phyloP scores from a whole-genome alignment of 2,329 filamentous ascomycete species.

The Fusarium buxicola region DNA sequence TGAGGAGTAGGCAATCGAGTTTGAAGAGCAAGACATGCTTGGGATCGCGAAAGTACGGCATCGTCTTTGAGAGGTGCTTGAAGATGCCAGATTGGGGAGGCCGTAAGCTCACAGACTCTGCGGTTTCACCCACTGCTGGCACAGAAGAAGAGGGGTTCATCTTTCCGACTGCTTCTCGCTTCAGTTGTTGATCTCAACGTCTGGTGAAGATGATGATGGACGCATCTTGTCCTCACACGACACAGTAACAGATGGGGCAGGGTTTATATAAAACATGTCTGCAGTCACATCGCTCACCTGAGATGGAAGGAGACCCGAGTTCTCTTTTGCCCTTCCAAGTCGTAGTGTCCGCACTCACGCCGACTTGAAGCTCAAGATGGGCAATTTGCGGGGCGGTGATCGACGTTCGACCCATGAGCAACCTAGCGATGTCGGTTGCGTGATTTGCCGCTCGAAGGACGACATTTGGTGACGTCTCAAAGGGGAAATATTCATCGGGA shows the following conservation, averaged over 20 bases:
- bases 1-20: conserved; percentile 50
- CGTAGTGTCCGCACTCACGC: conserved; percentile 8
- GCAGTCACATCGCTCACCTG: conserved; percentile 16
- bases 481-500: conserved; percentile 34
- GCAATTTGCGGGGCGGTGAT: conserved; percentile 29
- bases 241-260: conserved; percentile 8
- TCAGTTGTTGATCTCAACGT: background rate
- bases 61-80: conserved; percentile 30
- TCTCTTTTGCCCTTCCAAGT: conserved; percentile 7
- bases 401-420: conserved; percentile 20
- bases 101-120: conserved; percentile 1
- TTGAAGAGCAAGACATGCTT: conserved; percentile 52
- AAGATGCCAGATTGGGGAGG: conserved; percentile 35
- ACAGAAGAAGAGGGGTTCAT: conserved; percentile 16
- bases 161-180: background rate
- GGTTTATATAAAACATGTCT: conserved; percentile 29
- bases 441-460: conserved; percentile 40
- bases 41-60: conserved; percentile 46
- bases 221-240: background rate
- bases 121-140: background rate
- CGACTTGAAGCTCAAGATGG: conserved; percentile 21
- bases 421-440: conserved; percentile 25
- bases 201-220: background rate
- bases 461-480: conserved; percentile 30
- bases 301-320: conserved; percentile 1